These are phyloP conservation scores for Pythium sp. DNA, from an alignment of 352 stramenopile genomes.

Conservation along the genomic window DNA sequence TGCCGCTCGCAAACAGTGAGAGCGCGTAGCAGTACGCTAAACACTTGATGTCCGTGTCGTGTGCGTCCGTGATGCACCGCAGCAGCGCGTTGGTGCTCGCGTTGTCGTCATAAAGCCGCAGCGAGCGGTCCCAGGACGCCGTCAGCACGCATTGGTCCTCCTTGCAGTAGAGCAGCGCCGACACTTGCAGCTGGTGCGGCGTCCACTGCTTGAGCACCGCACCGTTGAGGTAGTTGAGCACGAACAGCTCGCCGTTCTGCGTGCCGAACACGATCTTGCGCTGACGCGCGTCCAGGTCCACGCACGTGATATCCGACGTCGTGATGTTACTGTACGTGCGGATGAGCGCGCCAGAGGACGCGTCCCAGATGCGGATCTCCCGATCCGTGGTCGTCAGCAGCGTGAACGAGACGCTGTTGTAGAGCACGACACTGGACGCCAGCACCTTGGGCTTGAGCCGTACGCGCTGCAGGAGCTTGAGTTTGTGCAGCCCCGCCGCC, in stretches of 20 bases:
- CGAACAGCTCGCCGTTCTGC: slow-evolving; percentile 60
- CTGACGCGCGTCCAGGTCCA: slow-evolving; percentile 65
- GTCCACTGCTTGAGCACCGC: slow-evolving; percentile 62
- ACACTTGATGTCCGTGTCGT: slow-evolving; percentile 77
- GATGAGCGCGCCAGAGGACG: slow-evolving; percentile 44
- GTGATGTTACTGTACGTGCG: slow-evolving; percentile 58
- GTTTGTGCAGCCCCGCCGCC: slow-evolving; percentile 56
- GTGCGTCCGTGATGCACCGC: slow-evolving; percentile 62
- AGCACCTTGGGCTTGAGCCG: slow-evolving; percentile 57
- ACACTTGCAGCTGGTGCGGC: slow-evolving; percentile 59
- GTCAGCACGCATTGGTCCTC: slow-evolving; percentile 75
- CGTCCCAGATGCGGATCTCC: slow-evolving; percentile 73
- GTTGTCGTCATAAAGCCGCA: slow-evolving; percentile 75
- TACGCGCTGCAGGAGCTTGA: slow-evolving; percentile 70
- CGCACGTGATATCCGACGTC: slow-evolving; percentile 60
- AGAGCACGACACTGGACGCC: slow-evolving; percentile 60
- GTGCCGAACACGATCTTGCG: slow-evolving; percentile 70
- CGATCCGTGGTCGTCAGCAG: slow-evolving; percentile 66
- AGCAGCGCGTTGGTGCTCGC: slow-evolving; percentile 50
- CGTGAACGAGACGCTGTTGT: slow-evolving; percentile 64
- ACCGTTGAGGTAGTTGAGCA: slow-evolving; percentile 80
- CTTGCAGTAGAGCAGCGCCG: slow-evolving; percentile 67
- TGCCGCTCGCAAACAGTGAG: slow-evolving; percentile 58
- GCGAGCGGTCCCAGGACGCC: slow-evolving; percentile 69
- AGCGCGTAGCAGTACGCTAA: slow-evolving; percentile 74